Evolutionary conservation across 2,329 filamentous ascomycete genomes (phyloP), one percentile per base, ranked within the genome.

Genomic region (Cercospora zeina): DNA sequence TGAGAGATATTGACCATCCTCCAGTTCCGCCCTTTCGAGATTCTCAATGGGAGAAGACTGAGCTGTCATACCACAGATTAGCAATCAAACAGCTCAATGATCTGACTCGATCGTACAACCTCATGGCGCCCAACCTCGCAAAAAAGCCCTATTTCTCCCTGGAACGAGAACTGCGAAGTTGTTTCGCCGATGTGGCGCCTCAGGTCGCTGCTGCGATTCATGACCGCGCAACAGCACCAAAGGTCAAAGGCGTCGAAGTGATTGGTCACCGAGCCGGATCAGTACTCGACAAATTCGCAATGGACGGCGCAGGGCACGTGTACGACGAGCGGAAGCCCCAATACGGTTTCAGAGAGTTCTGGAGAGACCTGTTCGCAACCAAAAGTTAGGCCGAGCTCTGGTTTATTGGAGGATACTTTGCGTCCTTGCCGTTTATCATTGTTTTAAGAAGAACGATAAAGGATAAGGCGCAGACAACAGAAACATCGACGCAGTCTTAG

Each of bases 61-160:
- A 97, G 75, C 77, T 79, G 3, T 81, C 87, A 6, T 97, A 96
- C 77, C 86, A 93, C 73, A 85, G 83, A 39, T 82, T 95, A 4
- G 85, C 90, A 4, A 84, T 99, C 67, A 83, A 84, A 51, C 86
- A 90, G 61, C 85, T 97, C 60, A 97, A 97, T 76, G 76, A 78
- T 31, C 81, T 96, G 54, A 89, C 91, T 7, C 85, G 95, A 27
- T 90, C 90, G 13, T 99, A 99, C 80, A 97, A 97, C 70, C 84
- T 97, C 2, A 93, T 96, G 87, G 93, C 95, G 0, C 95, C 95
- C 0, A 88, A 91, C 59, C 82, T 96, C 1, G 93, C 93, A 2
- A 96, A 95, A 77, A 96, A 96, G 75, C 91, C 93, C 0, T 97
- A 97, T 75, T 92, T 91, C 72, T 87, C 83, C 1, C 84, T 97